Percentiles rank a stretch among this genome's conserved stretches.
Conservation (phyloP, 75 land plant genomes). For the Picea glauca region DNA sequence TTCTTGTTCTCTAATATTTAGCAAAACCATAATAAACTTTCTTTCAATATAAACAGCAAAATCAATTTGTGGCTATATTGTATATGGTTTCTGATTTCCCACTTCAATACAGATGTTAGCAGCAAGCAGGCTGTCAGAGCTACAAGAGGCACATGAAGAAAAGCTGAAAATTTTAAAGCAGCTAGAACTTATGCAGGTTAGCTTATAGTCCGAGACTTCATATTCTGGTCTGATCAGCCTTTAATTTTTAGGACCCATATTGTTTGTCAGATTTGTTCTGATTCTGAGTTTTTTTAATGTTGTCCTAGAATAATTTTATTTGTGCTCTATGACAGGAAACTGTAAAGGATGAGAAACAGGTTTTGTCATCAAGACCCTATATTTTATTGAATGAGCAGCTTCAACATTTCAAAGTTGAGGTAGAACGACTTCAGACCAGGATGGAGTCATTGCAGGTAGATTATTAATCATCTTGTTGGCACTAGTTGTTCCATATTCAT, state of each 20-base stretch:
- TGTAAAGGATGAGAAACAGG: conserved; percentile 61
- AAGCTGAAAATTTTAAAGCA: conserved; percentile 50
- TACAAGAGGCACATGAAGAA: conserved; percentile 66
- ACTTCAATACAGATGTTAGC: conserved; percentile 54
- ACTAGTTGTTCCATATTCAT: neutral
- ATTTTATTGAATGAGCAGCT: conserved; percentile 61
- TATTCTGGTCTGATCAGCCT: no score
- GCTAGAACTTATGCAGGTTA: conserved; percentile 70
- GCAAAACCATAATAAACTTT: no score
- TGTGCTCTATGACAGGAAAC: neutral
- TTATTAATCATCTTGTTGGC: neutral
- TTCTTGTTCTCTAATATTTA: neutral
- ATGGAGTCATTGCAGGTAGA: conserved; percentile 71
- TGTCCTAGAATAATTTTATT: no score
- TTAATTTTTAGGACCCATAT: no score
- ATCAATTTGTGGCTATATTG: no score
- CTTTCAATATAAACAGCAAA: no score
- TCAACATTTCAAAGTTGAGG: conserved; percentile 67
- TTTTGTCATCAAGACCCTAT: conserved; percentile 63
- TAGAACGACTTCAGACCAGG: conserved; percentile 55
- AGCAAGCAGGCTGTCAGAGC: conserved; percentile 61
- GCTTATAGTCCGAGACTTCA: no score
- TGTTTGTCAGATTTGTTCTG: no score
- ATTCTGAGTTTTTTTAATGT: no score
- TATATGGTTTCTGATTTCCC: no score